Evolutionary conservation across 2,329 filamentous ascomycete genomes (phyloP).

Genomic region (Fusarium sp.): DNA sequence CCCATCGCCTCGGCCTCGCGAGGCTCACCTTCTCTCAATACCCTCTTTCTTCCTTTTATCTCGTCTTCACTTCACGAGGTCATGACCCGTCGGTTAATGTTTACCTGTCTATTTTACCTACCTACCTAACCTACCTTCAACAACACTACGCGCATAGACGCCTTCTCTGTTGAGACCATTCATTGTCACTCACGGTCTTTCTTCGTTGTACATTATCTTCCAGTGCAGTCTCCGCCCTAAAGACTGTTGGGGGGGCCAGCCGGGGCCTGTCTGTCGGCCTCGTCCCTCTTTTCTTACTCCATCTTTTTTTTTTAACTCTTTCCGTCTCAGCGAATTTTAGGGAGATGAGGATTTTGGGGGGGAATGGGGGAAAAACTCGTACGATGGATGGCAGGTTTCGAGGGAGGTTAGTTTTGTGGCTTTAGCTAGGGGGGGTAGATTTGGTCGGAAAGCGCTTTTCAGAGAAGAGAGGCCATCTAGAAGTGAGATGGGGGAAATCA

Average conservation of each 20-base stretch:
- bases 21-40: conserved; percentile 19
- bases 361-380: not conserved
- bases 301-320: not conserved
- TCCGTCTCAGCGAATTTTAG: not conserved
- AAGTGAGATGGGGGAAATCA: conserved; percentile 22
- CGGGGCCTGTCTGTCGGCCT: not conserved
- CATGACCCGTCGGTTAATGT: conserved; percentile 50
- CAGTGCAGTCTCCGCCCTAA: conserved; percentile 42
- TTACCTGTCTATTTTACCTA: conserved; percentile 44
- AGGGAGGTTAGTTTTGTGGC: conserved; percentile 13
- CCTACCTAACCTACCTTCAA: conserved; percentile 16
- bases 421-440: conserved; percentile 23
- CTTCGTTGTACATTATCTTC: conserved; percentile 46
- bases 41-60: conserved; percentile 24
- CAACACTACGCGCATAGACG: conserved; percentile 23
- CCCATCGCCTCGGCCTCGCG: conserved; percentile 10
- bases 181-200: conserved; percentile 19
- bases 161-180: conserved; percentile 25
- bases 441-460: conserved; percentile 17
- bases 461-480: conserved; percentile 24
- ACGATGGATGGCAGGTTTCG: conserved; percentile 2
- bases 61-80: conserved; percentile 45
- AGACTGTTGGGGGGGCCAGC: conserved; percentile 35
- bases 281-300: conserved; percentile 20
- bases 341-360: conserved; percentile 2